These are phyloP conservation scores for Dipteronia dyeriana DNA, from an alignment of 345 rosid genomes.

Conservation along the genomic window DNA sequence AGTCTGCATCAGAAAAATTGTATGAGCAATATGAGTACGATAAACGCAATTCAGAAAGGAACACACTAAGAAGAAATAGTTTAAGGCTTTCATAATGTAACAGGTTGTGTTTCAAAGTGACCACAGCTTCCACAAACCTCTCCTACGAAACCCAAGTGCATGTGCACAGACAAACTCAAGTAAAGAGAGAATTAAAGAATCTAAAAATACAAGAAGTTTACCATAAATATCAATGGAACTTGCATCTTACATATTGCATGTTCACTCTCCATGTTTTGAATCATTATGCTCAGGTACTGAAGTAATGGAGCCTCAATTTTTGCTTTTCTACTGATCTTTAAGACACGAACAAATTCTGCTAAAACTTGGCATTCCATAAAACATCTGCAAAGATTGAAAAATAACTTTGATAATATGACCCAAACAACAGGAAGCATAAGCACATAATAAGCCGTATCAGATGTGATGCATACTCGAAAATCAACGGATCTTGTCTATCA, in stretches of 20 bases:
- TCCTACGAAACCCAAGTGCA: not conserved
- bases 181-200: conserved; percentile 9
- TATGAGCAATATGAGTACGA: conserved; percentile 1
- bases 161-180: not conserved
- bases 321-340: conserved; percentile 49
- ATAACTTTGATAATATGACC: not conserved
- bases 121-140: not conserved
- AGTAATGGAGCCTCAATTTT: conserved; percentile 59
- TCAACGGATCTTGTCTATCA: conserved; percentile 56
- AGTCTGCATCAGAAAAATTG: conserved; percentile 42
- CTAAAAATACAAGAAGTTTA: conserved; percentile 18
- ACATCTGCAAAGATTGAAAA: conserved; percentile 36
- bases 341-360: conserved; percentile 59
- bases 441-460: conserved; percentile 1
- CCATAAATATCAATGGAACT: conserved; percentile 23
- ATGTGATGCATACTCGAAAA: conserved; percentile 49
- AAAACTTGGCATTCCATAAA: conserved; percentile 70
- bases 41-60: conserved; percentile 3
- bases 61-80: not conserved
- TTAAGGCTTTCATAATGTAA: conserved; percentile 2
- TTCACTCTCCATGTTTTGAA: conserved; percentile 63
- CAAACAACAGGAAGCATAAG: conserved; percentile 6
- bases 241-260: conserved; percentile 56
- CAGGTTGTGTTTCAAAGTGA: not conserved
- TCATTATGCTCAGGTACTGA: conserved; percentile 69